Percentiles rank a stretch among this genome's conserved stretches.
phyloP scores from a whole-genome alignment of 2,329 filamentous ascomycete species.

The Beauveria pseudobassiana region DNA sequence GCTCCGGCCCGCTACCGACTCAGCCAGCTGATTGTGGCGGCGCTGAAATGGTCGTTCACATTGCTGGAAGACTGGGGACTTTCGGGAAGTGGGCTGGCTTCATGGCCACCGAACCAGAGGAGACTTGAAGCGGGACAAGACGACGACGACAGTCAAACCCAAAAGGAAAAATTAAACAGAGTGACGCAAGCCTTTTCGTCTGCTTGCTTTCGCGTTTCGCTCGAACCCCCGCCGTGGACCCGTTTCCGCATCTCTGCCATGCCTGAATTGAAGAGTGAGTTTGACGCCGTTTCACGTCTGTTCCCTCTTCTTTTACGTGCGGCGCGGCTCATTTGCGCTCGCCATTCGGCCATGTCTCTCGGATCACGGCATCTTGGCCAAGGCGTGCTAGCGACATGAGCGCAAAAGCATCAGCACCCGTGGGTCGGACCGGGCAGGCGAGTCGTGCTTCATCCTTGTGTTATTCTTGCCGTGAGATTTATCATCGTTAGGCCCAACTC shows the following conservation, averaged over 20 bases:
- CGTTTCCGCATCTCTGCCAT: background rate
- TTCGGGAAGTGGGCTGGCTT: background rate
- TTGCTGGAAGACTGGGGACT: background rate
- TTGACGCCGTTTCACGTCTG: background rate
- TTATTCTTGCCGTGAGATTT: background rate
- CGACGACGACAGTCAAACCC: background rate
- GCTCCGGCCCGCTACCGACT: slow-evolving; percentile 4
- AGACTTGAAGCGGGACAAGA: background rate
- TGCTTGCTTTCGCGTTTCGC: background rate
- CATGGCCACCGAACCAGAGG: background rate
- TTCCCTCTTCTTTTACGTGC: background rate
- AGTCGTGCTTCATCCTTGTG: background rate
- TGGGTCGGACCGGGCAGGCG: background rate
- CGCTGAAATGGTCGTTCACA: background rate
- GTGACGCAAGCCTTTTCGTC: slow-evolving; percentile 9
- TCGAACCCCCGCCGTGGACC: background rate
- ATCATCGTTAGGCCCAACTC: background rate
- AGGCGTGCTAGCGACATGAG: slow-evolving; percentile 2
- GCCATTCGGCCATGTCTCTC: background rate
- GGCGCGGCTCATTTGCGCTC: background rate
- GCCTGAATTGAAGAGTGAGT: background rate
- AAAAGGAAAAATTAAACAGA: background rate
- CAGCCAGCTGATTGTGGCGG: background rate
- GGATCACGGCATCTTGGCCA: slow-evolving; percentile 11
- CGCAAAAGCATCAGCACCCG: slow-evolving; percentile 1